Base-by-base conservation (phyloP, 2,329 filamentous ascomycete genomes). In the Hymenoscyphus fraxineus region DNA sequence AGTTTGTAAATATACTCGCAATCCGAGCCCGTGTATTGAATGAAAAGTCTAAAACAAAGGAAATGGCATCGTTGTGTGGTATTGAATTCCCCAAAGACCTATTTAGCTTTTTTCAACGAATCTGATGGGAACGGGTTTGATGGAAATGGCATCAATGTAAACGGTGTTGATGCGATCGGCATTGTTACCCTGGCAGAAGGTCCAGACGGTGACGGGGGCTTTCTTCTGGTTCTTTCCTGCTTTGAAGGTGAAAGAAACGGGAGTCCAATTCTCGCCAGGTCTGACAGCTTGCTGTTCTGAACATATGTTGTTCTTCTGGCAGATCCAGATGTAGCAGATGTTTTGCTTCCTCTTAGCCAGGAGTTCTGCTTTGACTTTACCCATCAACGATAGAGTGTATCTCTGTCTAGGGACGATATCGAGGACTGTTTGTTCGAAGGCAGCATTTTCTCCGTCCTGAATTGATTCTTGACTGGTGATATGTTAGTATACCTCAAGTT, bases 251-350 rank as follows among this genome's bases (percentile, higher is more conserved):
- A 27, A 27, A 16, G 3, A 6, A 32, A 61, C 44, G 1, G 44
- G 12, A 6, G 12, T 31, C 44, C 47, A 44, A 4, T 31, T 35
- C 10, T n/a, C 2, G 6, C n/a, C 55, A 9, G 38, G 54, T 15
- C 31, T 35, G 19, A 31, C 2, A 0, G 3, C 1, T 22, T 54
- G 38, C 31, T 35, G 35, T 15, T 38, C 40, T 31, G 40, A 61
- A 47, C 27, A 16, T 19, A 19, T 40, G 47, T 35, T 61, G n/a
- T 39, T 27, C 6, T 40, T 27, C 35, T 61, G 32, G 47, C 51
- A 61, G 47, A 61, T 41, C 47, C 12, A 22, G 51, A 61, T 56
- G n/a, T 12, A 56, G 32, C 60, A 61, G 32, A 39, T 31, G n/a
- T 35, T 27, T 9, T 56, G 44, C 6, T 15, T 31, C 16, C 40